These are phyloP conservation scores for Panicum miliaceum DNA, from an alignment of 176 grass and related monocot genomes.

Conservation along the genomic window DNA sequence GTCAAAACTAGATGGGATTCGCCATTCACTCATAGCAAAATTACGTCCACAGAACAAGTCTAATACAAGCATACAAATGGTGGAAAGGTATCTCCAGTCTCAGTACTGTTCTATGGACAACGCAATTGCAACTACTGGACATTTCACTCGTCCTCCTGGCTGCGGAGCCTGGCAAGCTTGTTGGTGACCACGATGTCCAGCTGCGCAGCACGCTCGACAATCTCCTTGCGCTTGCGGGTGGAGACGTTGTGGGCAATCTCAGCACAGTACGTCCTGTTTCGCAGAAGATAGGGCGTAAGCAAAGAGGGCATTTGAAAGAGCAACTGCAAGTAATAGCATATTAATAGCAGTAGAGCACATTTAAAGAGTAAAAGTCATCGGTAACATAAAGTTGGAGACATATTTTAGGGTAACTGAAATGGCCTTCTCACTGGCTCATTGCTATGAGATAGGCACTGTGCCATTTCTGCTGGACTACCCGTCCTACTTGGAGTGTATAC, in stretches of 20 bases:
- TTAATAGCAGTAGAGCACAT: background rate
- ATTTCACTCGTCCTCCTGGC: conserved; percentile 85
- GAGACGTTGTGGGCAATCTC: conserved; percentile 81
- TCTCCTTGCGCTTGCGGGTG: conserved; percentile 80
- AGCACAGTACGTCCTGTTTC: conserved; percentile 70
- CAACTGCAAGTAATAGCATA: background rate
- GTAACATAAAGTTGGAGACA: background rate
- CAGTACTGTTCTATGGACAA: background rate
- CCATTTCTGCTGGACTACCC: background rate
- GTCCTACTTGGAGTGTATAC: background rate
- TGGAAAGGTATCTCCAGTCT: background rate
- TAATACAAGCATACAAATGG: conserved; percentile 11
- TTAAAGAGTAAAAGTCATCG: background rate
- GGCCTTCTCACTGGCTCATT: background rate
- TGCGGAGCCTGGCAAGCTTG: conserved; percentile 72
- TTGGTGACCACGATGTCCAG: conserved; percentile 79
- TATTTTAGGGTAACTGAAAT: background rate
- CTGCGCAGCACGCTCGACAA: conserved; percentile 76
- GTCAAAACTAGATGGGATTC: conserved; percentile 22
- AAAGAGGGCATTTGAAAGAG: background rate
- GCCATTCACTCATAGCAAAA: background rate
- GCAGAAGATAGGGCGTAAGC: background rate
- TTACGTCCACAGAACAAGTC: background rate
- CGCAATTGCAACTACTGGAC: conserved; percentile 19
- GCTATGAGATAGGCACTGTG: no score